Base-by-base conservation (phyloP, 257 asterid genomes). In the Leptodermis oblonga region DNA sequence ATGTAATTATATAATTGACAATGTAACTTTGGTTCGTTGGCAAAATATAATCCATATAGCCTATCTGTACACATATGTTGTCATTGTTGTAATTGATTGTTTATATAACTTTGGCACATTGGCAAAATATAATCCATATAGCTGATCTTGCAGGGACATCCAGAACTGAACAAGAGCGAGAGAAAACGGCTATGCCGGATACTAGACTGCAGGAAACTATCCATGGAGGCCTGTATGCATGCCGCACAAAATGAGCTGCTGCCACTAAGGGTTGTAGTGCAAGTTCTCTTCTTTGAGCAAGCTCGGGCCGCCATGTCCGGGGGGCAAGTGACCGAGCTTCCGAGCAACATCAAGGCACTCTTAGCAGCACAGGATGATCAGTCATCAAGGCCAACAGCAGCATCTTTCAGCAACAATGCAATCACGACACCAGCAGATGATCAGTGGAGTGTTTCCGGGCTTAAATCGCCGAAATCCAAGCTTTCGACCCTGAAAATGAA, bases 191-290 rank as follows among this genome's bases (percentile, higher is more conserved):
- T 92, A 0, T 92, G 98, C 62, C 77, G 90, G 23, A 76, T 75
- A 20, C 52, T 92, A 26, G 95, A 90, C 82, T 90, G 97, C 87
- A 90, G 82, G 58, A 88, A 90, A 51, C 62, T 92, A 28, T 92
- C 97, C 0, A 77, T 86, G 73, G 88, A 92, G 49, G 86, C 88
- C 0, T 92, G 98, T 66, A 84, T 86, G 90, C 97, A 90, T 30
- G 98, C 98, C 30, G 98, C 98, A 25, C 96, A 88, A 52, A 92
- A 92, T 69, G 98, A 92, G 74, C 81, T 87, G 79, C 96, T 92
- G 8, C 97, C 98, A 0, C 54, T 92, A 9, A 78, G 98, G 74
- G 94, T 92, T 31, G 88, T 92, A 8, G 96, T 92, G 52, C 97
- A 92, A 79, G 98, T 92, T 41, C 97, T 92, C 14, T 89, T 87